These are phyloP conservation scores for Sclerotinia borealis DNA, from an alignment of 2,329 filamentous ascomycete species.

Conservation along the genomic window DNA sequence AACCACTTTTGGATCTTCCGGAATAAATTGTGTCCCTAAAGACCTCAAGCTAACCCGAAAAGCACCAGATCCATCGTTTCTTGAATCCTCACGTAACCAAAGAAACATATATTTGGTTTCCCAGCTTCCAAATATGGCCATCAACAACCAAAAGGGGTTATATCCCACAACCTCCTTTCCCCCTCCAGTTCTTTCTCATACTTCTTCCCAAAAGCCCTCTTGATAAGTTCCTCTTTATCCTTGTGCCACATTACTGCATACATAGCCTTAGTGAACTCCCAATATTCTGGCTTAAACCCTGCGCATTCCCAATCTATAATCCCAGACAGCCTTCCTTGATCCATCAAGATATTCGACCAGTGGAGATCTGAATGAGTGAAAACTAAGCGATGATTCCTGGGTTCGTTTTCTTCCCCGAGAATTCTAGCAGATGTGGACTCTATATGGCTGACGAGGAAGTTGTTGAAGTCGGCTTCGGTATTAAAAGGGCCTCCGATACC, in stretches of 20 bases:
- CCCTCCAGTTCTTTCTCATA: background rate
- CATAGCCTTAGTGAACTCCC: background rate
- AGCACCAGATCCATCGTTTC: background rate
- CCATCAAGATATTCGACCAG: background rate
- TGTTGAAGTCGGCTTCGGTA: background rate
- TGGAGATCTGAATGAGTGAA: background rate
- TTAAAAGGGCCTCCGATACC: background rate
- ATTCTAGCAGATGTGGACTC: background rate
- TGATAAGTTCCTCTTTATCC: background rate
- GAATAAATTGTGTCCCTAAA: background rate
- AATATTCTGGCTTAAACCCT: background rate
- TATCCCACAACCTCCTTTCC: background rate
- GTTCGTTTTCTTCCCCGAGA: background rate
- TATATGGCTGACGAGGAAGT: background rate
- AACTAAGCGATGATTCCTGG: background rate
- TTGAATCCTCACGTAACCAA: background rate
- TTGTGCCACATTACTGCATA: background rate
- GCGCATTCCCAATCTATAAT: background rate
- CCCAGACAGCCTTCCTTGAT: background rate
- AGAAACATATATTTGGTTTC: background rate
- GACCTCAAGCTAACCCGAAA: background rate
- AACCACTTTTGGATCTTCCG: background rate
- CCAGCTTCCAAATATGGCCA: background rate
- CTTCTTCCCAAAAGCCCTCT: background rate
- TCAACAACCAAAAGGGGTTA: background rate